Evolutionary conservation across 441 rosid genomes (phyloP), one percentile per base, ranked within the genome.

Genomic region (Mallotus repandus): DNA sequence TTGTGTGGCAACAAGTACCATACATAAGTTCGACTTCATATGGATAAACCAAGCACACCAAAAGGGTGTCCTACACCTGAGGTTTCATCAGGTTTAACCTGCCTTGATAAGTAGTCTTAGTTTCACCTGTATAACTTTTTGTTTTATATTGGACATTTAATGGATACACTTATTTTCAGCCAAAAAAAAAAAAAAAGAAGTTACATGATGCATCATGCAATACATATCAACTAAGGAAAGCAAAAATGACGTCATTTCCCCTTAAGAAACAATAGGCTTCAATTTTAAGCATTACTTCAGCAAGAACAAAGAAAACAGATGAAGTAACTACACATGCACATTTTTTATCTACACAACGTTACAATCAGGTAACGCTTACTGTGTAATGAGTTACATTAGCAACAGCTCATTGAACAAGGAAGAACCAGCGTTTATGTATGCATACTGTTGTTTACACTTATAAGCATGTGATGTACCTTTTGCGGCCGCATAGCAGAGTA

Each of bases 401-500:
- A 41, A 66, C 22, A 22, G 32, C 21, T n/a, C 66, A 25, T 43
- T 9, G 57, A 61, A 64, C 43, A 66, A 57, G 32, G 38, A 60
- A 61, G 49, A 61, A 54, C 18, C 66, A 72, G 19, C 6, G 66
- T 29, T 32, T 12, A 49, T 35, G 70, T 52, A 35, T 19, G 12
- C n/a, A 65, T 35, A 48, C 70, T 55, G 21, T 49, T 72, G 9
- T 71, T 56, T 10, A 81, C 76, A 22, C 59, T 45, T 22, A 60
- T 22, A 54, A 67, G 64, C 43, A 38, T 56, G 57, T 64, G 0
- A 21, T 62, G 55, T 85, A 95, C 99, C 99, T 91, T 86, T 95
- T 95, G 70, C 90, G 92, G 69, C 99, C 99, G 56, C 87, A 86
- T 45, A 95, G 91, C 76, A 95, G 89, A 69, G 99, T 93, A 84